Percentiles rank a stretch among this genome's conserved stretches.
phyloP scores from a whole-genome alignment of 2,329 filamentous ascomycete genomes.

The Ophiostoma sp. region DNA sequence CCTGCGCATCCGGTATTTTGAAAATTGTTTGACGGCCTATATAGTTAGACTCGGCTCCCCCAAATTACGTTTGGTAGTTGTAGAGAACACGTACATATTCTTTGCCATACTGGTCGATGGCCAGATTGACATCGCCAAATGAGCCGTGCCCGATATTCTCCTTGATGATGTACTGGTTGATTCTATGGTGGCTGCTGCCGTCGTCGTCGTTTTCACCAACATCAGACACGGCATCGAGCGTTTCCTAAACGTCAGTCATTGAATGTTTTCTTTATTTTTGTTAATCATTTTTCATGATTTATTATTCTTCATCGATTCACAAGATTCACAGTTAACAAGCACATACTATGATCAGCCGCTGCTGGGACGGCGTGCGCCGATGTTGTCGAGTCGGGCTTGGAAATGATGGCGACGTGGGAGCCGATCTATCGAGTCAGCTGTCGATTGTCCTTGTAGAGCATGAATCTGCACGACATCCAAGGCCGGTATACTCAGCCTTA shows the following conservation, averaged over 20 bases:
- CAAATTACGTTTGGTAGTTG: not conserved
- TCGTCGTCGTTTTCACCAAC: conserved; percentile 82
- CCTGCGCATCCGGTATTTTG: conserved; percentile 83
- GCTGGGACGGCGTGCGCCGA: conserved; percentile 51
- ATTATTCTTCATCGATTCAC: not conserved
- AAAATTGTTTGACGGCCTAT: conserved; percentile 95
- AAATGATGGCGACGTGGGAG: conserved; percentile 40
- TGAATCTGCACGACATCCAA: not conserved
- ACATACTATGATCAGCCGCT: conserved; percentile 54
- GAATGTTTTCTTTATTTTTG: no score
- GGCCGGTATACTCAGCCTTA: not conserved
- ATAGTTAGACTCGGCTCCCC: not conserved
- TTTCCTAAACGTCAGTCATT: conserved; percentile 58
- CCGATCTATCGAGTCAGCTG: conserved; percentile 36
- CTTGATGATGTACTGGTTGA: conserved; percentile 92
- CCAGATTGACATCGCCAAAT: conserved; percentile 88
- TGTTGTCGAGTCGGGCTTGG: conserved; percentile 55
- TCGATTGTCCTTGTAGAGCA: not conserved
- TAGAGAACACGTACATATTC: conserved; percentile 68
- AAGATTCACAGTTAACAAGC: not conserved
- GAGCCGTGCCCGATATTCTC: conserved; percentile 96
- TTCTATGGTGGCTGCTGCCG: conserved; percentile 72
- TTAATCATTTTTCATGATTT: no score
- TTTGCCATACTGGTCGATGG: conserved; percentile 79
- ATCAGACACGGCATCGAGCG: conserved; percentile 80